Conservation (phyloP, 768 basidiomycete species). For the Strobilomyces confusus region DNA sequence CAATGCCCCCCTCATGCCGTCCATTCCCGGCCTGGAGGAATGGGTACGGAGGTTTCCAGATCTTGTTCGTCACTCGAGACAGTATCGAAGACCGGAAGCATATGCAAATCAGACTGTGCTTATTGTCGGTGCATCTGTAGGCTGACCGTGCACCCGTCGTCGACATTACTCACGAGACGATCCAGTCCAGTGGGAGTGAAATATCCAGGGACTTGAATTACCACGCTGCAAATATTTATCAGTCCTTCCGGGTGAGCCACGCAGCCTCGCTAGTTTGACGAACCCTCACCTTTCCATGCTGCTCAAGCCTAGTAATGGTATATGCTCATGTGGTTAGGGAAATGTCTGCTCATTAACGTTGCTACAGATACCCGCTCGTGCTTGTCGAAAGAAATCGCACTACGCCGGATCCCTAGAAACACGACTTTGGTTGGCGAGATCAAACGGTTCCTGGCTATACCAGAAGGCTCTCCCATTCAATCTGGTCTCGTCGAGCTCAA, state of each 20-base stretch:
- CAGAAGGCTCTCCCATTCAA: slow-evolving; percentile 6
- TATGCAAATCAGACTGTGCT: slow-evolving; percentile 38
- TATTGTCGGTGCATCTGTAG: slow-evolving; percentile 34
- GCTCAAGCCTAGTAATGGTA: slow-evolving; percentile 1
- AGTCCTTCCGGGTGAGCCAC: slow-evolving; percentile 11
- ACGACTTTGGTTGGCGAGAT: slow-evolving; percentile 15
- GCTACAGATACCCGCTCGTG: not conserved
- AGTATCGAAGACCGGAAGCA: slow-evolving; percentile 39
- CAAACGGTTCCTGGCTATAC: slow-evolving; percentile 4
- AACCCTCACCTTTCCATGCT: not conserved
- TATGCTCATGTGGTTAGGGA: not conserved
- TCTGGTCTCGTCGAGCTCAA: slow-evolving; percentile 15
- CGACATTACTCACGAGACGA: not conserved
- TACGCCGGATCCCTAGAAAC: slow-evolving; percentile 9
- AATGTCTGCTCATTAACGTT: not conserved
- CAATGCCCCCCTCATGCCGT: slow-evolving; percentile 12
- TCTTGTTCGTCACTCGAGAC: slow-evolving; percentile 32
- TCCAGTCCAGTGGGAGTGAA: slow-evolving; percentile 5
- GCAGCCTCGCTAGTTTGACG: not conserved
- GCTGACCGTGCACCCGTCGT: not conserved
- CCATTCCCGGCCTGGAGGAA: slow-evolving; percentile 10
- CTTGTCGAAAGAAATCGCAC: not conserved
- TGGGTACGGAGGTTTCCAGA: slow-evolving; percentile 30
- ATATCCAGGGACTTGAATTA: slow-evolving; percentile 15
- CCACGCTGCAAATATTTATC: slow-evolving; percentile 7